Base-by-base conservation (phyloP, 2,329 filamentous ascomycete genomes). In the Penicillium psychrosexuale region DNA sequence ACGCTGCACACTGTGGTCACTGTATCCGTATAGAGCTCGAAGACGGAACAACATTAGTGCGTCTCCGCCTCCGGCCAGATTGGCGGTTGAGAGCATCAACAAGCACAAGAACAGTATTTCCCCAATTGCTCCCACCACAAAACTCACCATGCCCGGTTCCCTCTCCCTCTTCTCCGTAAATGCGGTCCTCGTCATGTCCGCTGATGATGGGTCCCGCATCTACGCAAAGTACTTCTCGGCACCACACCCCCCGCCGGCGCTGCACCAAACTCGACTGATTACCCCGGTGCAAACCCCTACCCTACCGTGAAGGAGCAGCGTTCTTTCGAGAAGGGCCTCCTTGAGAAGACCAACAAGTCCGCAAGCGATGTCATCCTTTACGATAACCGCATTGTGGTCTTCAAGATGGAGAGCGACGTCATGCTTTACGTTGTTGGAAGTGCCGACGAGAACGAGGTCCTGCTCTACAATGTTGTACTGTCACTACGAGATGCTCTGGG, bases 351-450 rank as follows among this genome's bases (percentile, higher is more conserved):
- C 15, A 88, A 89, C 64, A 99, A 97, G 81, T 91, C 95, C 78
- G 92, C 85, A 13, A 91, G 89, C 66, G 94, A 97, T 78, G 94
- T 99, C 67, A 95, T 99, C 66, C 85, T 99, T 53, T 97, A 97
- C 78, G 94, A 99, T 77, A 95, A 95, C 78, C 86, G 91, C 68
- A 88, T 99, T 58, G 91, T 97, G 52, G 87, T 97, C 49, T 99
- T 97, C 82, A 99, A 99, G 85, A 89, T 89, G 79, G 94, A 99
- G 80, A 91, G 90, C 66, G 94, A 99, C 74, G 89, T 97, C 54
- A 97, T 97, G 88, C 84, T 90, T 43, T 97, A 97, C 73, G 89
- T 97, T 27, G 90, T 99, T 11, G 93, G 93, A 62, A 86, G 87
- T 51, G 83, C 90, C 50, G 91, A 97, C 50, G 94, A 99, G 82